Base-by-base conservation (phyloP, 495 filamentous ascomycete genomes). In the Xanthoparmelia taractica region DNA sequence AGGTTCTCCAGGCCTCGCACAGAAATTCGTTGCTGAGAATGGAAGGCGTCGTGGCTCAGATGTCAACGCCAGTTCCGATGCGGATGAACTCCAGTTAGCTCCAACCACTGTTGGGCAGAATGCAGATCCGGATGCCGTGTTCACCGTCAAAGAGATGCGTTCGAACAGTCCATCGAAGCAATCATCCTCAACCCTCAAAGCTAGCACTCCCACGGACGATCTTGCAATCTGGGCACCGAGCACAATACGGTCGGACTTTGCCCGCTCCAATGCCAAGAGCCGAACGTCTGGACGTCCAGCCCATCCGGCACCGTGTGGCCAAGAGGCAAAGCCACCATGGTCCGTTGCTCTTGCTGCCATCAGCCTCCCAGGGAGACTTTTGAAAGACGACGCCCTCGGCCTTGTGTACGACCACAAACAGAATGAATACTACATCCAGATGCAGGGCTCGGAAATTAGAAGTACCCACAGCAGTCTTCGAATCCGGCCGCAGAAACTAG, bases 11-110 rank as follows among this genome's bases (percentile, higher is more conserved):
- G 31, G 59, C 34, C 59, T 60, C n/a, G 48, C 34, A 27, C 20
- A 63, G 7, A 57, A 47, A 34, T 60, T 43, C 38, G 15, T 66
- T 43, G n/a, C 45, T 18, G 31, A 50, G 20, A 65, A 68, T 64
- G 61, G 41, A 8, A 52, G 45, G 23, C 66, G 50, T 17, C 64
- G 60, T 20, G 18, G 12, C 23, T 67, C 59, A 8, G 66, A 70
- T 29, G 48, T 63, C 12, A 72, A 45, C n/a, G 55, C 55, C 29
- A 63, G 60, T 52, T 63, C 60, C 29, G 60, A 78, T 57, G 67
- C 75, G 4, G 79, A 81, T 69, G 78, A 78, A 61, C 62, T 81
- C 2, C 78, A 80, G 55, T 75, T 73, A 8, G 77, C 70, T 15
- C 72, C 69, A 45, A 76, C 75, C 0, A 59, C 62, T 36, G 62